Base-by-base conservation (phyloP, 768 basidiomycete genomes). In the Boletellus emodensis region DNA sequence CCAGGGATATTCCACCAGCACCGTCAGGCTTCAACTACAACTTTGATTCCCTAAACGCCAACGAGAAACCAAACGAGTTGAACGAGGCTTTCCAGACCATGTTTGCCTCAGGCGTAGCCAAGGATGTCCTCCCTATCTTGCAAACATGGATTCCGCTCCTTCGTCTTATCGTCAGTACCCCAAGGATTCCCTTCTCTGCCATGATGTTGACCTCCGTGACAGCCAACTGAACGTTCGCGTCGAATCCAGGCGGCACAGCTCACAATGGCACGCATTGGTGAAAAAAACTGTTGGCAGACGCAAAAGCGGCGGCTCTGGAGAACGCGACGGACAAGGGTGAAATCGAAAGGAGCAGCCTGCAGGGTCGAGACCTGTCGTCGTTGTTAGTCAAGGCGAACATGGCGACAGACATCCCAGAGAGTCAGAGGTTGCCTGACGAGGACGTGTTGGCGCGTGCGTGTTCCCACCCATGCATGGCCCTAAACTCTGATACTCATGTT, bases 401-500 rank as follows among this genome's bases (percentile, higher is more conserved):
- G n/a, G n/a, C n/a, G n/a, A n/a, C 75, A 2, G 82, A 87, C 57
- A 52, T 84, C 5, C 74, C 79, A 0, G 76, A 77, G 6, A 68
- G 55, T 46, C 82, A 83, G 61, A 69, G 73, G 36, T 69, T 87
- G 68, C 74, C 75, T 2, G 85, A 88, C 49, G 75, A 75, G 33
- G 85, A 87, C 48, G 80, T 87, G 15, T 57, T 84, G 5, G 70
- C 71, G 3, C 78, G 75, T 84, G 54, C 52, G 80, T 62, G 10
- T 6, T 4, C 4, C 20, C 26, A 8, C 26, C 7, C 13, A 20
- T 17, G 15, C 5, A 20, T 10, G 1, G n/a, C 13, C 15, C n/a
- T 14, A 15, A 6, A 28, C n/a, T n/a, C 24, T 3, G 17, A 43
- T n/a, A n/a, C n/a, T n/a, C n/a, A n/a, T n/a, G 30, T 18, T 3